Evolutionary conservation across 2,329 filamentous ascomycete species (phyloP).

Genomic region (Fusarium cicatricum): DNA sequence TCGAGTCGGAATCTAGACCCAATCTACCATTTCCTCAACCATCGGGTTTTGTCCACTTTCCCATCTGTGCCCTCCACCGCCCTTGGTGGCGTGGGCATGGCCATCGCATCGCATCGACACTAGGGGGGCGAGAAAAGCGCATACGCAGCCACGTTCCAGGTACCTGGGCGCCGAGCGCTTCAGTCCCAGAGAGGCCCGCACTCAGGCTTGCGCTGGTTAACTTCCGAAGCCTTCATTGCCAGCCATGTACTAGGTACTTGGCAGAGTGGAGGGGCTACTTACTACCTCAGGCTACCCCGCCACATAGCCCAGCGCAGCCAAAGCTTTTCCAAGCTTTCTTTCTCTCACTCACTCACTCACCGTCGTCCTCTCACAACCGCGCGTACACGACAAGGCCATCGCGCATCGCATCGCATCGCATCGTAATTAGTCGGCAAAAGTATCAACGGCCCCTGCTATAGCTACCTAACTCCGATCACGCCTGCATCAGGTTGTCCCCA

Average conservation of each 20-base stretch:
- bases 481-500: no score
- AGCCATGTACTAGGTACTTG: background rate
- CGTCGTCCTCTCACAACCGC: no score
- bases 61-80: slow-evolving; percentile 14
- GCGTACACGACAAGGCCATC: no score
- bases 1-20: slow-evolving; percentile 30
- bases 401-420: no score
- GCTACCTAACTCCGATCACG: no score
- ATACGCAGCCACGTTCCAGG: slow-evolving; percentile 11
- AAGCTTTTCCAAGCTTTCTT: no score
- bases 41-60: slow-evolving; percentile 33
- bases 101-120: slow-evolving; percentile 8
- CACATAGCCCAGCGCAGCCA: background rate
- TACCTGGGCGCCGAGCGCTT: slow-evolving; percentile 3
- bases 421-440: no score
- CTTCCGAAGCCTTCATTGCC: background rate
- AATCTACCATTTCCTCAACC: slow-evolving; percentile 29
- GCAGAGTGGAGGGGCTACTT: no score
- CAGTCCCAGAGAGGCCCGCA: background rate
- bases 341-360: no score
- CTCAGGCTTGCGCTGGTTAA: background rate
- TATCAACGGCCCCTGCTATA: background rate
- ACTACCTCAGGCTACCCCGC: background rate
- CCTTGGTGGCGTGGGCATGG: background rate
- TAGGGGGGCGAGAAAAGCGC: background rate